Evolutionary conservation across 2,329 filamentous ascomycete genomes (phyloP).

Genomic region (Aspergillus arachidicola): DNA sequence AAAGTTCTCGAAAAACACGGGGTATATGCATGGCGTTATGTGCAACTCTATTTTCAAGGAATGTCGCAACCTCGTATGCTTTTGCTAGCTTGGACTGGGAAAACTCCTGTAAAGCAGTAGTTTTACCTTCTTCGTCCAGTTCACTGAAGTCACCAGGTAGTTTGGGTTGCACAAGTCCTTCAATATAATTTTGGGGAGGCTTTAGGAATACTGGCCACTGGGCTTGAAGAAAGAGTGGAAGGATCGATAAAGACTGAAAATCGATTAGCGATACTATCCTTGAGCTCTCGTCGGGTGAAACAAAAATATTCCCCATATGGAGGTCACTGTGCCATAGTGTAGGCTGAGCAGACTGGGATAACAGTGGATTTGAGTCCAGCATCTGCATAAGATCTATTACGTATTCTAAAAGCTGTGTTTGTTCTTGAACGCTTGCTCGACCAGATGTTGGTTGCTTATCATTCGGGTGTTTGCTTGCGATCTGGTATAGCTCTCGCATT

Average conservation of each 20-base stretch:
- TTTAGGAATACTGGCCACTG: constrained; percentile 29
- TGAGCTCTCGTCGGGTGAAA: constrained; percentile 22
- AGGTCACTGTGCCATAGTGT: constrained; percentile 29
- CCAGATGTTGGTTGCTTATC: constrained; percentile 4
- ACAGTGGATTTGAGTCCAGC: constrained; percentile 17
- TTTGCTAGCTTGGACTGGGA: constrained; percentile 28
- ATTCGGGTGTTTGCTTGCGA: constrained; percentile 9
- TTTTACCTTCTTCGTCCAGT: constrained; percentile 26
- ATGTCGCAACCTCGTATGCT: constrained; percentile 32
- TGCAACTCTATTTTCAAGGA: constrained; percentile 25
- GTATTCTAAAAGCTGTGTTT: constrained; percentile 16
- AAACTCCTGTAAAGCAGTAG: constrained; percentile 19
- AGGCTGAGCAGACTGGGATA: constrained; percentile 18
- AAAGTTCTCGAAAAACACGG: constrained; percentile 35
- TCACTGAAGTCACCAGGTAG: constrained; percentile 35
- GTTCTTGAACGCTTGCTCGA: constrained; percentile 16
- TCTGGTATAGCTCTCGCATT: constrained; percentile 20
- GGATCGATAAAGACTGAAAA: constrained; percentile 27
- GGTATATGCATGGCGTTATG: constrained; percentile 29
- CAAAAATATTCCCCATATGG: constrained; percentile 39
- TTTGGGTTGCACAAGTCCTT: constrained; percentile 21
- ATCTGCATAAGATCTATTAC: constrained; percentile 16
- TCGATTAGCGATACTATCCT: constrained; percentile 29
- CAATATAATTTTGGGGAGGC: constrained; percentile 23
- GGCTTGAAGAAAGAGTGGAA: constrained; percentile 32